phyloP scores from a whole-genome alignment of 2,329 filamentous ascomycete genomes.

The Pleochaeta shiraiana region DNA sequence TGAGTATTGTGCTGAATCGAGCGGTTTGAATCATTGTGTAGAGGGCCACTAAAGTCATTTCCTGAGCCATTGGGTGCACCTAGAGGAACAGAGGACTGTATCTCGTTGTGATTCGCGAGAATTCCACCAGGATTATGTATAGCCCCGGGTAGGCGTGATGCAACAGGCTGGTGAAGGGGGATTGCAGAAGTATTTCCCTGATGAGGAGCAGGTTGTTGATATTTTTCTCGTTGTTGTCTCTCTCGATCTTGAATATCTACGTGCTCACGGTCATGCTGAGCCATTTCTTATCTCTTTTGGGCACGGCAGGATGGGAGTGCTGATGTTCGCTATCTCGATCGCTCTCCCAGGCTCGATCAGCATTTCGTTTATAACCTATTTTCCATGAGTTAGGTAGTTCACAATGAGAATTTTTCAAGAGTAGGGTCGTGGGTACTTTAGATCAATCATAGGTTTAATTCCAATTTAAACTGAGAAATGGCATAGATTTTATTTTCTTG shows the following conservation, averaged over 20 bases:
- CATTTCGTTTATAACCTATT: slow-evolving; percentile 19
- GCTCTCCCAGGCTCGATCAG: slow-evolving; percentile 26
- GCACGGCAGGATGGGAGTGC: slow-evolving; percentile 30
- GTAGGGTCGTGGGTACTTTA: too few relatives aligned
- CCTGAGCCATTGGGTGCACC: slow-evolving; percentile 18
- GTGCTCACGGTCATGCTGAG: slow-evolving; percentile 24
- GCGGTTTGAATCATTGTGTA: slow-evolving; percentile 30
- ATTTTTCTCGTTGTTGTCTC: slow-evolving; percentile 37
- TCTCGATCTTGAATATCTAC: slow-evolving; percentile 31
- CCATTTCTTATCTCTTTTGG: slow-evolving; percentile 30
- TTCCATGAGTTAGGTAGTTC: slow-evolving; percentile 18
- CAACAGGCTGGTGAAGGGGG: slow-evolving; percentile 85
- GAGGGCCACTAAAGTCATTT: slow-evolving; percentile 29
- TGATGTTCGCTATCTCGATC: slow-evolving; percentile 25
- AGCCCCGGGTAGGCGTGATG: slow-evolving; percentile 53
- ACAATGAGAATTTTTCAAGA: slow-evolving; percentile 10
- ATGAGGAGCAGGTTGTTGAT: slow-evolving; percentile 45
- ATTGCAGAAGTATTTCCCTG: slow-evolving; percentile 78
- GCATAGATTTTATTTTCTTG: too few relatives aligned
- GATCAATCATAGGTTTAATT: too few relatives aligned
- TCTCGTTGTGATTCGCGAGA: slow-evolving; percentile 48
- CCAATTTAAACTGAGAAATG: too few relatives aligned
- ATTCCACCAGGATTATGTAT: slow-evolving; percentile 88
- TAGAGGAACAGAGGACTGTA: slow-evolving; percentile 27
- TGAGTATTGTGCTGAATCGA: slow-evolving; percentile 30